Conservation (phyloP, 805 yeast genomes). For the Danielia oregonensis region DNA sequence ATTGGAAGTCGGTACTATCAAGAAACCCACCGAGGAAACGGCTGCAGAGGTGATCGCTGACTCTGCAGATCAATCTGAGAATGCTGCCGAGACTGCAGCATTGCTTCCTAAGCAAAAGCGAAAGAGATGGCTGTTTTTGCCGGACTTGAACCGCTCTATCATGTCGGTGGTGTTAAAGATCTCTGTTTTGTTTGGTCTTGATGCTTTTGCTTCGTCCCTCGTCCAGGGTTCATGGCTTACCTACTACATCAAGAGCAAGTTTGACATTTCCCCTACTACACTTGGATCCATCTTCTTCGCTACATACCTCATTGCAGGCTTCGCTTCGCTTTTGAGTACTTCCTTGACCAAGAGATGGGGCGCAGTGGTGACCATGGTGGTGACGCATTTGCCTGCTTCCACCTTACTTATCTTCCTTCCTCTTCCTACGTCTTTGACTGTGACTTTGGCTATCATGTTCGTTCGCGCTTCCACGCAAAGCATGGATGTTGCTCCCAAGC, state of each 20-base stretch:
- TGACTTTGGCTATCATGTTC: slow-evolving; percentile 29
- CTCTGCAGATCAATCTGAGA: too few relatives aligned
- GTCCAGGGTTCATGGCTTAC: slow-evolving; percentile 47
- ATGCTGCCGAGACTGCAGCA: background rate
- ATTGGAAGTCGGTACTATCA: slow-evolving; percentile 14
- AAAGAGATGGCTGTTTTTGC: slow-evolving; percentile 13
- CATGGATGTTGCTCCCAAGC: slow-evolving; percentile 49
- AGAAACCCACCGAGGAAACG: background rate
- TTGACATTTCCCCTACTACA: slow-evolving; percentile 28
- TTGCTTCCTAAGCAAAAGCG: slow-evolving; percentile 2
- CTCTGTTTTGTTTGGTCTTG: slow-evolving; percentile 37
- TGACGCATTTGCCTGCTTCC: slow-evolving; percentile 43
- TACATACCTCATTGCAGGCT: slow-evolving; percentile 35
- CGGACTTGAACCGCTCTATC: slow-evolving; percentile 16
- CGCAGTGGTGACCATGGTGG: slow-evolving; percentile 43
- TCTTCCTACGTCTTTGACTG: slow-evolving; percentile 27
- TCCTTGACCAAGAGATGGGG: slow-evolving; percentile 42
- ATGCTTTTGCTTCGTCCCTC: slow-evolving; percentile 42
- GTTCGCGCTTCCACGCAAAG: slow-evolving; percentile 39
- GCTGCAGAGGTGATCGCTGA: background rate
- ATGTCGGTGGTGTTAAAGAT: slow-evolving; percentile 27
- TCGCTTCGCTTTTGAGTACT: slow-evolving; percentile 41
- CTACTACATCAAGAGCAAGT: slow-evolving; percentile 37
- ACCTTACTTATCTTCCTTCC: slow-evolving; percentile 37
- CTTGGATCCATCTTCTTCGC: slow-evolving; percentile 40